phyloP scores from a whole-genome alignment of 495 filamentous ascomycete genomes.

The Neurospora sp. region DNA sequence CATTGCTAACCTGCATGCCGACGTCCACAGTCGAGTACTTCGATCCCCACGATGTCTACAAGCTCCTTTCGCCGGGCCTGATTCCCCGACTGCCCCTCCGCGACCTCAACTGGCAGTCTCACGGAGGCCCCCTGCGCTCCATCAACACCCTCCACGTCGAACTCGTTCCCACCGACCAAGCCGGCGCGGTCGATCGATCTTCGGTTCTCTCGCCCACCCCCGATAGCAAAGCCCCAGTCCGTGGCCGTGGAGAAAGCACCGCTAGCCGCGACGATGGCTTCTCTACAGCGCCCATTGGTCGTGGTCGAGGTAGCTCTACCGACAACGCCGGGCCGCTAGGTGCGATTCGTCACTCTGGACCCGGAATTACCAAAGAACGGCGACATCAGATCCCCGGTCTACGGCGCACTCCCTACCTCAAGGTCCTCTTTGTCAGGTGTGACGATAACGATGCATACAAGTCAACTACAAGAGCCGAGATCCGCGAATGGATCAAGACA shows the following conservation, averaged over 20 bases:
- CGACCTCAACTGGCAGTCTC: conserved; percentile 94
- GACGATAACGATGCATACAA: conserved; percentile 95
- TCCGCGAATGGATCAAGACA: conserved; percentile 84
- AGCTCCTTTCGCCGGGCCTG: conserved; percentile 65
- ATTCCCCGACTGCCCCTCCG: conserved; percentile 74
- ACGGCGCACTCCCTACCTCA: conserved; percentile 88
- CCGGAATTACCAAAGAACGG: conserved; percentile 36
- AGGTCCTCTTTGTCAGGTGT: conserved; percentile 78
- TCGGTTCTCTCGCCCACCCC: conserved; percentile 29
- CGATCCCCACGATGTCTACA: conserved; percentile 80
- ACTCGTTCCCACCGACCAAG: conserved; percentile 48
- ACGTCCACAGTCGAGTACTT: conserved; percentile 54
- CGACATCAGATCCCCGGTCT: conserved; percentile 93
- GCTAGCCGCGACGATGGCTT: conserved; percentile 40
- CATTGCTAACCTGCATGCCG: background rate
- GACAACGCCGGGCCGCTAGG: conserved; percentile 18
- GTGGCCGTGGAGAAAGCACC: conserved; percentile 31
- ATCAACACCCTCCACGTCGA: conserved; percentile 89
- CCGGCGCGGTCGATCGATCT: conserved; percentile 16
- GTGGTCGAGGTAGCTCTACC: conserved; percentile 15
- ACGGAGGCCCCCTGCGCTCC: conserved; percentile 77
- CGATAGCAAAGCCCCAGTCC: conserved; percentile 19
- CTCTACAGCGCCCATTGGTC: conserved; percentile 30
- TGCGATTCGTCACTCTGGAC: background rate
- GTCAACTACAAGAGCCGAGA: conserved; percentile 56